Conservation (phyloP, 2,329 filamentous ascomycete genomes). For the Diaporthe destruens region DNA sequence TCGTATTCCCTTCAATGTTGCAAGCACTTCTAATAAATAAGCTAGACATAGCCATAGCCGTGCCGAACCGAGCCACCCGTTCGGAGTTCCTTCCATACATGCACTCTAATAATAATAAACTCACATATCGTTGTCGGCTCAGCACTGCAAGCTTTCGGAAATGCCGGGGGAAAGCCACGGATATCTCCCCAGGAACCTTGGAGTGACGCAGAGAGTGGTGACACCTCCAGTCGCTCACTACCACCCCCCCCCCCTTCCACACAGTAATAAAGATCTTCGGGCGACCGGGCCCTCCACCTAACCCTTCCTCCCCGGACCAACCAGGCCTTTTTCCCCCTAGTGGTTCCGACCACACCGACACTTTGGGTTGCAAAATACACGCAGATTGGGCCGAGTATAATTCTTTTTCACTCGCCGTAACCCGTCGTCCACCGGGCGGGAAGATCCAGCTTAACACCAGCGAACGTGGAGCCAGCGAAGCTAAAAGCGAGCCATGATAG, state of each 20-base stretch:
- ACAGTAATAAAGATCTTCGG: no score
- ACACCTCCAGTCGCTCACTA: not conserved
- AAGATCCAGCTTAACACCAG: no score
- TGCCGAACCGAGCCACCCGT: not conserved
- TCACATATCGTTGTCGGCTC: no score
- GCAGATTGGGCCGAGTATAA: not conserved
- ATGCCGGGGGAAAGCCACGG: not conserved
- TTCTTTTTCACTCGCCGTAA: not conserved
- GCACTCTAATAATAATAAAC: no score
- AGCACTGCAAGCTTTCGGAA: not conserved
- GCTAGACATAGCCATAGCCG: not conserved
- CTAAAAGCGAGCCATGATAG: not conserved
- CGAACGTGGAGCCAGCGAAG: not conserved
- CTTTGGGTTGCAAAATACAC: not conserved
- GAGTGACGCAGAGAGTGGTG: not conserved
- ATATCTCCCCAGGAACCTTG: not conserved
- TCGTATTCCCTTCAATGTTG: no score
- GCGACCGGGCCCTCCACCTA: slow-evolving; percentile 6
- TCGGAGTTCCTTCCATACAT: no score
- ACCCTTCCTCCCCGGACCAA: not conserved
- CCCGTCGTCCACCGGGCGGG: no score
- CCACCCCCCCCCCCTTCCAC: not conserved
- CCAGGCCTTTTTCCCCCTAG: not conserved
- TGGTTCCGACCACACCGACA: not conserved
- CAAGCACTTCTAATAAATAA: no score